Evolutionary conservation across 1,284 basidiomycete species (phyloP).

Genomic region (Earliella scabrosa): DNA sequence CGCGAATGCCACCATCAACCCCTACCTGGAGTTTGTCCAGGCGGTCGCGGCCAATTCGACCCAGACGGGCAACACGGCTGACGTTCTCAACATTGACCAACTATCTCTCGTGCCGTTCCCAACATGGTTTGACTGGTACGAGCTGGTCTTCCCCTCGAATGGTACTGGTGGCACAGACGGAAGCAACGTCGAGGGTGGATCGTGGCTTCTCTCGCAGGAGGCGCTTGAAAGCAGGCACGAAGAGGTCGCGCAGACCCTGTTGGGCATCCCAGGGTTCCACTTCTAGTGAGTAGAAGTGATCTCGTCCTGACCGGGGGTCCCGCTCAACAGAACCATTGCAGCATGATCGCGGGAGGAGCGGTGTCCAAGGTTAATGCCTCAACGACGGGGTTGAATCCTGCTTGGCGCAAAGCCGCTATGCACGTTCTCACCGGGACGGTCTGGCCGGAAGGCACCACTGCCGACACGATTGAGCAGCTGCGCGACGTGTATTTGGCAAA

Average conservation of each 20-base stretch:
- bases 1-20: slow-evolving; percentile 37
- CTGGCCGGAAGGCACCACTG: slow-evolving; percentile 40
- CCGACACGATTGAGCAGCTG: slow-evolving; percentile 29
- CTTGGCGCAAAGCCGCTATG: slow-evolving; percentile 45
- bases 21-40: slow-evolving; percentile 34
- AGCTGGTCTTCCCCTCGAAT: slow-evolving; percentile 3
- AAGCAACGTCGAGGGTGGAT: slow-evolving; percentile 35
- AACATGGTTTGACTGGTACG: slow-evolving; percentile 36
- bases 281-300: slow-evolving; percentile 28
- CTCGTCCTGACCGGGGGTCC: too few relatives aligned
- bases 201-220: slow-evolving; percentile 42
- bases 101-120: slow-evolving; percentile 18
- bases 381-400: slow-evolving; percentile 46
- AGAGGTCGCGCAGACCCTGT: slow-evolving; percentile 33
- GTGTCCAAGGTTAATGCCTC: slow-evolving; percentile 40
- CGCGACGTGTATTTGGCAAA: slow-evolving; percentile 30
- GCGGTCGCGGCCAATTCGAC: slow-evolving; percentile 28
- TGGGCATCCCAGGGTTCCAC: slow-evolving; percentile 19
- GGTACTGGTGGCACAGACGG: neutral
- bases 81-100: slow-evolving; percentile 14
- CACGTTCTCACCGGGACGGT: slow-evolving; percentile 28
- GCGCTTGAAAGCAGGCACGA: slow-evolving; percentile 31
- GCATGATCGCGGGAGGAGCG: slow-evolving; percentile 39
- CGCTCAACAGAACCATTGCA: too few relatives aligned
- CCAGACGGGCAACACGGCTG: slow-evolving; percentile 8